Evolutionary conservation across 1,284 basidiomycete species (phyloP).

Genomic region (Athelia sp.): DNA sequence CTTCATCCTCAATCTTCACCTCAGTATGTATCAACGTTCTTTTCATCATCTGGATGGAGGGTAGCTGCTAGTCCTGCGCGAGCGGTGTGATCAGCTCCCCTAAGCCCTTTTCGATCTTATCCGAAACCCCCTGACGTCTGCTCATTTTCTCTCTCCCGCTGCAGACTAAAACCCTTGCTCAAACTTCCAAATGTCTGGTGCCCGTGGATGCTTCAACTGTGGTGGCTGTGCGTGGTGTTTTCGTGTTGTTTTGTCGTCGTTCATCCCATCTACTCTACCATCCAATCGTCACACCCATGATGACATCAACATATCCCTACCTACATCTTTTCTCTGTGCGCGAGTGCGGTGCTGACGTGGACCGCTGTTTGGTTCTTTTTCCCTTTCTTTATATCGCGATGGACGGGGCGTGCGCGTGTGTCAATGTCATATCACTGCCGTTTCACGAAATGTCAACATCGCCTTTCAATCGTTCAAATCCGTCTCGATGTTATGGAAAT

Average conservation of each 20-base stretch:
- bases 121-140: slow-evolving; percentile 12
- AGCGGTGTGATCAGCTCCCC: neutral
- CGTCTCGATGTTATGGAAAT: slow-evolving; percentile 12
- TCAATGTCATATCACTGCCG: slow-evolving; percentile 1
- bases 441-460: neutral
- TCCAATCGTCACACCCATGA: slow-evolving; percentile 18
- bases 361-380: slow-evolving; percentile 25
- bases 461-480: slow-evolving; percentile 1
- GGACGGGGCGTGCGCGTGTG: slow-evolving; percentile 1
- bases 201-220: slow-evolving; percentile 80
- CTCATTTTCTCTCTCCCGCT: slow-evolving; percentile 13
- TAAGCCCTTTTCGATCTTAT: neutral
- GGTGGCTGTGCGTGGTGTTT: slow-evolving; percentile 70
- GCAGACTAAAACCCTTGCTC: slow-evolving; percentile 7
- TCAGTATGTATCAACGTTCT: neutral
- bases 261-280: slow-evolving; percentile 7
- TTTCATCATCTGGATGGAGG: neutral
- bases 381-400: slow-evolving; percentile 17
- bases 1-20: neutral
- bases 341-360: slow-evolving; percentile 37
- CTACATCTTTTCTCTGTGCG: slow-evolving; percentile 20
- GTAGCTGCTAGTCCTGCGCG: neutral
- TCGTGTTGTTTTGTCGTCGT: slow-evolving; percentile 12
- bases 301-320: slow-evolving; percentile 13
- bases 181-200: slow-evolving; percentile 55